These are phyloP conservation scores for Perkinsus marinus DNA, from an alignment of 169 alveolate species.

Conservation along the genomic window DNA sequence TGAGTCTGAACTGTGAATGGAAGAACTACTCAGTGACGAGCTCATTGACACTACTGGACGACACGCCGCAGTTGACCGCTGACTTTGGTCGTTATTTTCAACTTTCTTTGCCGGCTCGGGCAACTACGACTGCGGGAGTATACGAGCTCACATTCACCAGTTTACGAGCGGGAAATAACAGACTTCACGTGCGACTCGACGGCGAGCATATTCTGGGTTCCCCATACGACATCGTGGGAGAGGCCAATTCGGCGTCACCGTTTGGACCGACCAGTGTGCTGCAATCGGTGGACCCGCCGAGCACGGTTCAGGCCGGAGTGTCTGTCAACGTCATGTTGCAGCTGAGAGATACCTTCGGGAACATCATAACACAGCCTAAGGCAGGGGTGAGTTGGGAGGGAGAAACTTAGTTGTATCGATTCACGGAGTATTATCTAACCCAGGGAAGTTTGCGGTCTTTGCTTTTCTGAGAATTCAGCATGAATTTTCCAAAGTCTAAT, in stretches of 20 bases:
- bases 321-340: neutral
- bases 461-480: too few relatives aligned
- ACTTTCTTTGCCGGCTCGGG: neutral
- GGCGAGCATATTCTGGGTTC: neutral
- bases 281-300: neutral
- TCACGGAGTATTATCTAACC: too few relatives aligned
- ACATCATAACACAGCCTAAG: neutral
- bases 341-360: conserved; percentile 6
- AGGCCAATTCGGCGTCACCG: neutral
- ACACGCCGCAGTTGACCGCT: neutral
- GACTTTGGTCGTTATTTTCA: conserved; percentile 1
- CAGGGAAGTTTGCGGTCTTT: too few relatives aligned
- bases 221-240: neutral
- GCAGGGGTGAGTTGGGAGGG: neutral
- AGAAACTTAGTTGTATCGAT: neutral
- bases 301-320: conserved; percentile 1
- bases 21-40: neutral
- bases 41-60: neutral
- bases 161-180: neutral
- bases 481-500: too few relatives aligned
- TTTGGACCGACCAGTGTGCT: neutral
- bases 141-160: neutral
- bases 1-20: neutral
- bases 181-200: neutral
- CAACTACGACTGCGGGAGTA: neutral